Base-by-base conservation (phyloP, 202 grass and related monocot genomes). In the Setaria italica region DNA sequence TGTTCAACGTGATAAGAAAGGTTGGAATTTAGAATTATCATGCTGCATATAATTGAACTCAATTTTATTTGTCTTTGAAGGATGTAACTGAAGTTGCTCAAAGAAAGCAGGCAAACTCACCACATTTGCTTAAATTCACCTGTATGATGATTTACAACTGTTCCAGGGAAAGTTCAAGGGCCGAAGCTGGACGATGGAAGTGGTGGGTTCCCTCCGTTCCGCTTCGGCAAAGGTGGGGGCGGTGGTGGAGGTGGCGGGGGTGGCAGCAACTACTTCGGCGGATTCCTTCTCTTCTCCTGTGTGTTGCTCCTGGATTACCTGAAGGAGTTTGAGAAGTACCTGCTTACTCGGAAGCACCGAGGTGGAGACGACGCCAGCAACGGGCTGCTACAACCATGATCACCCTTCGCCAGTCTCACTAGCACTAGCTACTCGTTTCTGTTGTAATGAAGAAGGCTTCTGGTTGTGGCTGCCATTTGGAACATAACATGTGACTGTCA, bases 281-380 rank as follows among this genome's bases (percentile, higher is more conserved):
- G 89, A 33, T 91, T 91, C 66, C 77, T 91, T 77, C 81, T 91
- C 70, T 91, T 91, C 81, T 72, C 71, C 2, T 77, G 73, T 0
- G 89, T 91, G 47, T 56, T 91, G 89, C 89, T 91, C 46, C 43
- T 91, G 42, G 85, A 91, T 56, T 91, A 91, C 81, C 71, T 91
- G 37, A 91, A 88, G 70, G 89, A 91, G 35, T 85, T 91, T 1
- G 89, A 91, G 81, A 88, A 80, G 78, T 72, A 77, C 48, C 5
- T 90, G 46, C 47, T 80, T 56, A 42, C 85, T 80, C 89, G 77
- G 29, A 90, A 33, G 76, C 85, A 81, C 11, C 81, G 46, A 2
- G 80, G 11, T 7, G 63, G 80, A 55, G 54, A 87, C 2, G 79
- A 82, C 37, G 33, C 32, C 0, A 60, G 19, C 47, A 32, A 70